phyloP scores from a whole-genome alignment of 176 grass and related monocot genomes.

The Hordeum marinum region DNA sequence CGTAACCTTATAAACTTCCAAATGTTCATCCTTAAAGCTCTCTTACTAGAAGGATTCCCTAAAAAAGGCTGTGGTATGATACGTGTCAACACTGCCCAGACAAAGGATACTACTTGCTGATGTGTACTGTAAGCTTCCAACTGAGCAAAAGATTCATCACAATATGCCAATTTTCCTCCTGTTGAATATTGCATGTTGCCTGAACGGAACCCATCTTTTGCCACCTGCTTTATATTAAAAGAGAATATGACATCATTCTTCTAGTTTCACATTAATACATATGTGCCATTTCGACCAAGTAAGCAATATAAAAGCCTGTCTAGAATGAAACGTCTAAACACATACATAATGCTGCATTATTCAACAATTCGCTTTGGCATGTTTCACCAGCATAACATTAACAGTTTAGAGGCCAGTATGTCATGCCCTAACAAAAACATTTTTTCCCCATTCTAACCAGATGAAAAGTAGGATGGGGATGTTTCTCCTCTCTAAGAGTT shows the following conservation, averaged over 20 bases:
- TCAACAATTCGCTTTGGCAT: constrained; percentile 2
- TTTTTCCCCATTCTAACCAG: neutral
- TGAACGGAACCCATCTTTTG: neutral
- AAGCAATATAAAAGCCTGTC: neutral
- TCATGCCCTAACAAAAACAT: neutral
- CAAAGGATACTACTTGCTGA: constrained; percentile 75
- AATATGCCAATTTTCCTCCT: constrained; percentile 13
- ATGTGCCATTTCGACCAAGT: constrained; percentile 10
- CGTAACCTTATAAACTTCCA: constrained; percentile 72
- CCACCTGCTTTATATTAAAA: constrained; percentile 19
- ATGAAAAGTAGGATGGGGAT: neutral
- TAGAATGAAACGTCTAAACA: neutral
- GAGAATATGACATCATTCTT: neutral
- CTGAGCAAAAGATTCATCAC: constrained; percentile 29
- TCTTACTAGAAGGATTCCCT: constrained; percentile 61
- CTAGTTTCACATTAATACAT: neutral
- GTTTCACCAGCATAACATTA: neutral
- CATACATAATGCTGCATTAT: neutral
- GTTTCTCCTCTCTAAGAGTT: neutral
- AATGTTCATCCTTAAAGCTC: constrained; percentile 69
- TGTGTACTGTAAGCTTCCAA: constrained; percentile 60
- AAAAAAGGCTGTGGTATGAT: constrained; percentile 69
- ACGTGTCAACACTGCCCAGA: constrained; percentile 64
- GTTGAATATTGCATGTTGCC: neutral
- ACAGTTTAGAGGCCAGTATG: constrained; percentile 24